These are phyloP conservation scores for Climacium dendroides DNA, from an alignment of 225 moss, liverwort and hornwort species.

Conservation along the genomic window DNA sequence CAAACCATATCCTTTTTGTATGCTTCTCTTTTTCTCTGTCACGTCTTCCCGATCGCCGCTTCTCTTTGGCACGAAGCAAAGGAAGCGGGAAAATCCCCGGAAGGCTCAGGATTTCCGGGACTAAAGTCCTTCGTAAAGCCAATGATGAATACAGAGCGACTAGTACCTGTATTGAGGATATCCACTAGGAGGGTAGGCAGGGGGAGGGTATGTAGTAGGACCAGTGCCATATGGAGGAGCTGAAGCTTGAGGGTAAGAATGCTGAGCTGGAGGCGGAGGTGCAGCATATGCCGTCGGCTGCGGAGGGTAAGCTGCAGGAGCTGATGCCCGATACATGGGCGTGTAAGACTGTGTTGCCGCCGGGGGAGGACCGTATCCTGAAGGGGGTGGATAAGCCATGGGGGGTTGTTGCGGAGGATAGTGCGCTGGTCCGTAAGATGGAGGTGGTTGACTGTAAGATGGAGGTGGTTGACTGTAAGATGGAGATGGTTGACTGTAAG, in stretches of 20 bases:
- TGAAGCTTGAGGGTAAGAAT: not conserved
- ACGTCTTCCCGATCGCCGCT: not conserved
- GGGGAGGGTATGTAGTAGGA: constrained; percentile 3
- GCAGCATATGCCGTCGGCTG: not conserved
- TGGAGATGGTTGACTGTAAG: not conserved
- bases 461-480: not conserved
- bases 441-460: not conserved
- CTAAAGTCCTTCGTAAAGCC: not conserved
- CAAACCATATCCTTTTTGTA: not conserved
- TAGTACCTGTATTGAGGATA: not conserved
- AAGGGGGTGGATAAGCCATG: not conserved
- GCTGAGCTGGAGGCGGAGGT: not conserved
- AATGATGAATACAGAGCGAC: not conserved
- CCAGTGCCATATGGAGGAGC: not conserved
- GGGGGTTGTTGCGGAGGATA: not conserved
- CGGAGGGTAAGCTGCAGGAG: not conserved
- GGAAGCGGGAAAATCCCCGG: not conserved
- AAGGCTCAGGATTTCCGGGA: not conserved
- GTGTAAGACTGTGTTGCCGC: not conserved
- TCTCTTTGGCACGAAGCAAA: not conserved
- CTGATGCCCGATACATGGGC: not conserved
- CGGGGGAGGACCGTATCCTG: constrained; percentile 1
- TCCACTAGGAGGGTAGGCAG: not conserved
- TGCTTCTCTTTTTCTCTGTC: not conserved
- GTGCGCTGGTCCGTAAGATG: not conserved